These are phyloP conservation scores for Wickerhamiella occidentalis DNA, from an alignment of 805 yeast species.

Conservation along the genomic window DNA sequence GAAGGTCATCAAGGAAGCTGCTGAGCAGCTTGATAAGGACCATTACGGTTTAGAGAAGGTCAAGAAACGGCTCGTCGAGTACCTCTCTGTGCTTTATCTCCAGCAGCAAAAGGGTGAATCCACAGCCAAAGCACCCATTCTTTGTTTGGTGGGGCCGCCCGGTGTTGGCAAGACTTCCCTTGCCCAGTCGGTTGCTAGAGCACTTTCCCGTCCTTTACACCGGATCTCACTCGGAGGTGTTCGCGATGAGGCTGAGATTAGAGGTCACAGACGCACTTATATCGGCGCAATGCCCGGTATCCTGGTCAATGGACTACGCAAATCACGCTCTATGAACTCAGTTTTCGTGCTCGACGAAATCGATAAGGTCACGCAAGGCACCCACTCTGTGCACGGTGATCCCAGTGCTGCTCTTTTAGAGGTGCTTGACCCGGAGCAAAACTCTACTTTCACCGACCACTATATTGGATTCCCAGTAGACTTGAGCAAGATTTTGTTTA, in stretches of 20 bases:
- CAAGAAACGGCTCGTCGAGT: constrained; percentile 64
- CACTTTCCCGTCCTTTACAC: constrained; percentile 64
- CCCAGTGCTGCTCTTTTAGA: constrained; percentile 84
- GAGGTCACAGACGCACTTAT: constrained; percentile 85
- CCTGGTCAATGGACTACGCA: constrained; percentile 61
- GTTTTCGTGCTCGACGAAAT: constrained; percentile 75
- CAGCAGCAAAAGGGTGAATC: constrained; percentile 23
- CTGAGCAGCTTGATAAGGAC: constrained; percentile 52
- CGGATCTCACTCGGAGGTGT: constrained; percentile 78
- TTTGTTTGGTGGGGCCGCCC: constrained; percentile 81
- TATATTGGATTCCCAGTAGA: constrained; percentile 79
- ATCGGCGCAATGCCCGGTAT: constrained; percentile 90
- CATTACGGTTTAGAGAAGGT: constrained; percentile 67
- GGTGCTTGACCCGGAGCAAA: constrained; percentile 85
- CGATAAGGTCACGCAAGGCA: constrained; percentile 56
- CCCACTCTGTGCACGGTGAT: constrained; percentile 54
- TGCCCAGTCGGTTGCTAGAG: constrained; percentile 67
- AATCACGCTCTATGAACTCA: constrained; percentile 68
- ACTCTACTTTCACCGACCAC: constrained; percentile 63
- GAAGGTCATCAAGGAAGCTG: constrained; percentile 40
- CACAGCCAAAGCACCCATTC: constrained; percentile 47
- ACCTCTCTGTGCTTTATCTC: constrained; percentile 64
- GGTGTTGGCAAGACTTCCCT: constrained; percentile 88
- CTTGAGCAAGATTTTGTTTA: constrained; percentile 63
- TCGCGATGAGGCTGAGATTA: constrained; percentile 75